phyloP scores from a whole-genome alignment of 805 yeast species.

The Cyberlindnera lachancei region DNA sequence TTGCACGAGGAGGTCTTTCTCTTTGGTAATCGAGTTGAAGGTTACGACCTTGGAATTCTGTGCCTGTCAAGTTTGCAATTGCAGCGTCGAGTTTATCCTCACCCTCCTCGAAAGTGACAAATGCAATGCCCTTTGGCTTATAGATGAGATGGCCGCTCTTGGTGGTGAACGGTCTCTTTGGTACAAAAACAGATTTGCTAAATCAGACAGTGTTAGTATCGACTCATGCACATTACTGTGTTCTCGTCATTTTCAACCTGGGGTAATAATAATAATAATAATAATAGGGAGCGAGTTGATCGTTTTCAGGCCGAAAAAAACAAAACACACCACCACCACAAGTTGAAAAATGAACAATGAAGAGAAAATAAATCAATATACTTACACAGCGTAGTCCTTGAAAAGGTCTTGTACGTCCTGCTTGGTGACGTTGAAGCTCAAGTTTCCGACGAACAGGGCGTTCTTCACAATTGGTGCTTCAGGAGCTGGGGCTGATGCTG shows the following conservation, averaged over 20 bases:
- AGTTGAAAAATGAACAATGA: too few relatives aligned
- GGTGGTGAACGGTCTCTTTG: constrained; percentile 37
- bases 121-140: constrained; percentile 50
- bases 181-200: constrained; percentile 1
- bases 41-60: constrained; percentile 37
- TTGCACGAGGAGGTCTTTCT: too few relatives aligned
- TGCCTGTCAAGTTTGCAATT: constrained; percentile 34
- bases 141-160: constrained; percentile 29
- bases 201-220: background rate
- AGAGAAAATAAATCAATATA: background rate
- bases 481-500: constrained; percentile 1
- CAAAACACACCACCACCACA: too few relatives aligned
- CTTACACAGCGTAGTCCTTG: constrained; percentile 32
- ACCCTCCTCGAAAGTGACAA: constrained; percentile 40
- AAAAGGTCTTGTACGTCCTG: constrained; percentile 46
- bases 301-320: too few relatives aligned
- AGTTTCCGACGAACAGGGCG: constrained; percentile 56
- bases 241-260: too few relatives aligned
- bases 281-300: too few relatives aligned
- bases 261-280: too few relatives aligned
- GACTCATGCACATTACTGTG: too few relatives aligned
- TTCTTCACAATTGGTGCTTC: constrained; percentile 20
- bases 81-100: constrained; percentile 36
- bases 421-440: constrained; percentile 56
- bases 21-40: too few relatives aligned